These are phyloP conservation scores for Otatea glauca DNA, from an alignment of 176 grass and related monocot species.

Conservation along the genomic window DNA sequence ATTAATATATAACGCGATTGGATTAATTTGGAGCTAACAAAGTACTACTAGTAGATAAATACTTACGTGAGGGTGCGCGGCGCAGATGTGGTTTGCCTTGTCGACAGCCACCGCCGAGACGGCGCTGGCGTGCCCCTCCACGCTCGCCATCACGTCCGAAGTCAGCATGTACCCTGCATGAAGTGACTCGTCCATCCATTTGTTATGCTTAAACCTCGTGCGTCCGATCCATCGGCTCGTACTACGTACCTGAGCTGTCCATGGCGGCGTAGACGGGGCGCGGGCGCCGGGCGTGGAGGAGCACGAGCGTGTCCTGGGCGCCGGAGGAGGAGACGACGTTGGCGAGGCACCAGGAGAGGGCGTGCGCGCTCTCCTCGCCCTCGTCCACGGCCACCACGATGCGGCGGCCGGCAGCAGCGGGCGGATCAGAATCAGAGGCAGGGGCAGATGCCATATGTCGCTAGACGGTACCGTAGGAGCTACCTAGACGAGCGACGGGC, in stretches of 20 bases:
- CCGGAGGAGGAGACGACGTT: slow-evolving; percentile 40
- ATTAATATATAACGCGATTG: too few relatives aligned
- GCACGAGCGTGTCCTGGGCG: slow-evolving; percentile 36
- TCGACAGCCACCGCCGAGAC: slow-evolving; percentile 44
- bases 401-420: slow-evolving; percentile 30
- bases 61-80: slow-evolving; percentile 27
- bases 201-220: background rate
- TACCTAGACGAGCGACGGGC: too few relatives aligned
- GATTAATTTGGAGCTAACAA: background rate
- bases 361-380: slow-evolving; percentile 61
- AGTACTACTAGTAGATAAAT: too few relatives aligned
- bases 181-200: background rate
- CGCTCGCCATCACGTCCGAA: slow-evolving; percentile 48
- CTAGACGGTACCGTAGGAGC: too few relatives aligned
- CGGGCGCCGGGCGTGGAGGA: slow-evolving; percentile 58
- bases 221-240: background rate
- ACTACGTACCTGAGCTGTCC: slow-evolving; percentile 48
- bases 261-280: slow-evolving; percentile 51
- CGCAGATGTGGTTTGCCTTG: slow-evolving; percentile 49
- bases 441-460: background rate
- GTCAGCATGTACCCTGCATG: slow-evolving; percentile 49
- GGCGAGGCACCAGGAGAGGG: slow-evolving; percentile 63
- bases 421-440: too few relatives aligned
- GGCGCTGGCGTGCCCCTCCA: slow-evolving; percentile 48
- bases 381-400: slow-evolving; percentile 62